Evolutionary conservation across 108 stramenopile species (phyloP), one percentile per base, ranked within the genome.

Genomic region (Seminavis robusta): DNA sequence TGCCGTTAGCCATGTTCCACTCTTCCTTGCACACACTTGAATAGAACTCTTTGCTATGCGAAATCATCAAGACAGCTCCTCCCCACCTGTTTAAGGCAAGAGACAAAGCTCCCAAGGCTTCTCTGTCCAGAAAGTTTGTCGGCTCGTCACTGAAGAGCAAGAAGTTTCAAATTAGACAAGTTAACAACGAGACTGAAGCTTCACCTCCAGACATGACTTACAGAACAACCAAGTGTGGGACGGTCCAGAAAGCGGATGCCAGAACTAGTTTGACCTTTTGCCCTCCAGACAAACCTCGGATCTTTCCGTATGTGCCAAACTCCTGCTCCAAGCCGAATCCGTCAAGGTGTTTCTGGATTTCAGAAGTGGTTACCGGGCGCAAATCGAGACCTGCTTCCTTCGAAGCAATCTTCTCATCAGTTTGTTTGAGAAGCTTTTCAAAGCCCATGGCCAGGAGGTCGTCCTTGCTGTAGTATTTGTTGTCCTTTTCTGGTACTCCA

Each of bases 221-320:
- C 63, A 81, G 39, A 20, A 98, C 91, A 29, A 98, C 74, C 42
- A 98, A 67, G 74, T 98, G 98, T 10, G 98, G 98, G 45, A 81
- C 79, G 56, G 94, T 97, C 98, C 98, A 98, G 80, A 96, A 95
- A 26, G 95, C 96, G n/a, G 98, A 96, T 6, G 95, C 98, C 61
- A 98, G 59, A 7, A 98, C 98, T 40, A 98, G 80, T 79, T 98
- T 98, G 21, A 98, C 96, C 79, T 98, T 98, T 57, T 98, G 98
- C 17, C 98, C 98, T 20, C 98, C 98, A 10, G 85, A 88, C 34
- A 98, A 58, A 26, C 95, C 96, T 21, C 92, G 86, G 63, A 98
- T 95, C 73, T 95, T 95, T 43, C 94, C 95, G 73, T 97, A 97
- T 8, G 96, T 95, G 45, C 96, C 98, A 65, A 95, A 96, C 65